Evolutionary conservation across 169 alveolate species (phyloP).

Genomic region (Cystoisospora suis): DNA sequence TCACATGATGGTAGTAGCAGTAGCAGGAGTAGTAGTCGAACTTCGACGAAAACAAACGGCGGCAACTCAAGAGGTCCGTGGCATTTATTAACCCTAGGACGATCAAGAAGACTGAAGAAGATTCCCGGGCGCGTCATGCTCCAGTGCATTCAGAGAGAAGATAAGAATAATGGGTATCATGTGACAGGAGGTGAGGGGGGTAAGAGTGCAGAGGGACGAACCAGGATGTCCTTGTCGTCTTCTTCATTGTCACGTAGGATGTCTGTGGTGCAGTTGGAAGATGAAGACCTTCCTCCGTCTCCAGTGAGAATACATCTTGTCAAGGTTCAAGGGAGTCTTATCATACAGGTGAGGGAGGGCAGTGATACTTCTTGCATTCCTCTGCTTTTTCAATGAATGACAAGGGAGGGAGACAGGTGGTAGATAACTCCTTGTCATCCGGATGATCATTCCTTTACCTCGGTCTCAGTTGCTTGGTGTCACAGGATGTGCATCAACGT

Average conservation of each 20-base stretch:
- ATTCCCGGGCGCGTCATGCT: conserved; percentile 3
- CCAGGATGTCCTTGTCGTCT: no score
- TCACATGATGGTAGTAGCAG: no score
- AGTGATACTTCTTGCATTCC: no score
- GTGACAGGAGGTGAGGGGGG: not conserved
- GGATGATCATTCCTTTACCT: no score
- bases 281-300: not conserved
- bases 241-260: no score
- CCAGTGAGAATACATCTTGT: not conserved
- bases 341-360: not conserved
- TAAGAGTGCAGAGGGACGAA: not conserved
- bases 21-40: not conserved
- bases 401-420: no score
- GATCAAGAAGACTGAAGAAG: not conserved
- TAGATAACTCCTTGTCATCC: no score
- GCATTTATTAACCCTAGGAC: not conserved
- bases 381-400: no score
- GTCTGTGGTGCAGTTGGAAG: conserved; percentile 11
- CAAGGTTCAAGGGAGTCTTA: not conserved
- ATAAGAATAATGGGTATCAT: not conserved
- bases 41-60: not conserved
- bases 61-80: not conserved
- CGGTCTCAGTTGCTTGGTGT: no score
- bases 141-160: not conserved
- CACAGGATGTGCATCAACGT: no score